These are phyloP conservation scores for Hanseniaspora taiwanica DNA, from an alignment of 805 yeast species.

Conservation along the genomic window DNA sequence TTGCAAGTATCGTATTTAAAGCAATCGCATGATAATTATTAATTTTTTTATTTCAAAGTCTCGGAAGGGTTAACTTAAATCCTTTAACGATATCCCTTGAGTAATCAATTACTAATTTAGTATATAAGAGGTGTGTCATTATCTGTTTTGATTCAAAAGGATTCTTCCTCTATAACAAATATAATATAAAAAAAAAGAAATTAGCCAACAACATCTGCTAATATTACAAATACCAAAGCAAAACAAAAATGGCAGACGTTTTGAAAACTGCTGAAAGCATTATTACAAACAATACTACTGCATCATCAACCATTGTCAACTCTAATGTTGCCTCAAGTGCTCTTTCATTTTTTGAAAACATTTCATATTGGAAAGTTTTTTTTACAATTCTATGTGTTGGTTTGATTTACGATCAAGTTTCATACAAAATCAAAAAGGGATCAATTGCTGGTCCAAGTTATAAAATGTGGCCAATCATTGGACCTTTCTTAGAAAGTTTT, in stretches of 20 bases:
- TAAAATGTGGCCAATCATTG: constrained; percentile 90
- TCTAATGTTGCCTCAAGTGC: constrained; percentile 9
- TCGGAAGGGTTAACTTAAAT: too few relatives aligned
- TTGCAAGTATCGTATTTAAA: too few relatives aligned
- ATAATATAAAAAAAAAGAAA: too few relatives aligned
- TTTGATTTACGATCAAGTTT: constrained; percentile 59
- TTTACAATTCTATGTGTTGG: constrained; percentile 34
- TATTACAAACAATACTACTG: constrained; percentile 2
- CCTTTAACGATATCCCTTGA: too few relatives aligned
- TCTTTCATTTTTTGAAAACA: constrained; percentile 11
- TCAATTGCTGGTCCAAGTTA: constrained; percentile 78
- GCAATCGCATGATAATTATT: too few relatives aligned
- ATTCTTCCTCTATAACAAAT: too few relatives aligned
- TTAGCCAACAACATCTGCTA: too few relatives aligned
- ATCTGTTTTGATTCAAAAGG: too few relatives aligned
- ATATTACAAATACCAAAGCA: background rate
- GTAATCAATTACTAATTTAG: too few relatives aligned
- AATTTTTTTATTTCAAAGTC: too few relatives aligned
- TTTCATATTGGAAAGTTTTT: constrained; percentile 43
- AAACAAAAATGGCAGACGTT: background rate
- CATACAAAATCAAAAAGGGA: constrained; percentile 73
- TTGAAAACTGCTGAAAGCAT: constrained; percentile 4
- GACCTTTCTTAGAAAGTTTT: constrained; percentile 87
- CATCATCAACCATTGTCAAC: background rate
- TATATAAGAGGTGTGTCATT: too few relatives aligned